Evolutionary conservation across 2,329 filamentous ascomycete species (phyloP).

Genomic region (Tolypocladium album): DNA sequence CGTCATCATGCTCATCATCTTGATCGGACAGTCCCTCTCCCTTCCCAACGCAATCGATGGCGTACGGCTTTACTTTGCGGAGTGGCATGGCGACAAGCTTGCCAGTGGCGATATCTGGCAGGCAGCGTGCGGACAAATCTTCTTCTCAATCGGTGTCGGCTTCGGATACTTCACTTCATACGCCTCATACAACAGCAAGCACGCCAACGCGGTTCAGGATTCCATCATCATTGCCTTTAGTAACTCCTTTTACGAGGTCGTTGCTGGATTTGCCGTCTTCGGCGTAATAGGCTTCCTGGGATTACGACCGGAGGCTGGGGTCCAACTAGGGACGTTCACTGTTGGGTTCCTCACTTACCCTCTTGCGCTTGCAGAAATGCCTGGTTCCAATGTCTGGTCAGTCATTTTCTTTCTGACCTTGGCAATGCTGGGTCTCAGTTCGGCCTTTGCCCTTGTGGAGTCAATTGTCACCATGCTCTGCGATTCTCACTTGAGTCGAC

Average conservation of each 20-base stretch:
- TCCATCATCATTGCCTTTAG: not conserved
- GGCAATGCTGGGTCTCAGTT: not conserved
- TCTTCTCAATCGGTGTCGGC: conserved; percentile 26
- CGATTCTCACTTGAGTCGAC: conserved; percentile 27
- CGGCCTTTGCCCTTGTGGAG: conserved; percentile 9
- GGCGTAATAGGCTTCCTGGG: not conserved
- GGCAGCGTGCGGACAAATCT: conserved; percentile 35
- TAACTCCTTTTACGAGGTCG: not conserved
- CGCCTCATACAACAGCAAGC: not conserved
- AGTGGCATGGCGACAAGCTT: conserved; percentile 2
- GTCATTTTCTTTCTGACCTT: not conserved
- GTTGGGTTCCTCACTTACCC: not conserved
- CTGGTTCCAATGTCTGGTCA: not conserved
- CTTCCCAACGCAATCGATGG: conserved; percentile 39
- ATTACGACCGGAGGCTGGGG: not conserved
- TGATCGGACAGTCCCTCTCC: conserved; percentile 37
- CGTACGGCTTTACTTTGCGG: conserved; percentile 27
- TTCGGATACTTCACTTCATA: conserved; percentile 27
- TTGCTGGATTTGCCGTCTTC: not conserved
- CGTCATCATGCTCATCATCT: conserved; percentile 40
- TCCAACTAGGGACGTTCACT: not conserved
- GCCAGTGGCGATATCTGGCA: conserved; percentile 30
- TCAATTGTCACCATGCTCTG: conserved; percentile 35
- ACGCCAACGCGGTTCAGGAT: not conserved
- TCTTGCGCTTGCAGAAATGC: not conserved